Percentiles rank a stretch among this genome's conserved stretches.
These are phyloP conservation scores for Ascochyta viciae-villosae DNA, from an alignment of 2,329 filamentous ascomycete genomes.

Conservation along the genomic window DNA sequence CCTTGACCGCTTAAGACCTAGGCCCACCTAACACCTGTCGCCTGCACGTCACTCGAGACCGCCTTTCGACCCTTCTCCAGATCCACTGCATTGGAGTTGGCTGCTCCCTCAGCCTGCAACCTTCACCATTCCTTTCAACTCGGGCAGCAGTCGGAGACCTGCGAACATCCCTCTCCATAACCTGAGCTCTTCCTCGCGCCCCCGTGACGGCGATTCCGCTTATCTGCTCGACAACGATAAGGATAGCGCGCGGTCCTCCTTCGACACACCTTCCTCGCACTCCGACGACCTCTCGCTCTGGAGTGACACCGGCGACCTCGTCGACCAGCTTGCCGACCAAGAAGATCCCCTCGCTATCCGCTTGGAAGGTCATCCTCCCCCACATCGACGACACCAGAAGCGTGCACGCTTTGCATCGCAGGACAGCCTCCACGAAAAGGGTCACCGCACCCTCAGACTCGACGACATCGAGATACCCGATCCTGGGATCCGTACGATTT, in stretches of 20 bases:
- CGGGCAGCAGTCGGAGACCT: conserved; percentile 69
- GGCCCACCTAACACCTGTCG: conserved; percentile 38
- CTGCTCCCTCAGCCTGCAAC: conserved; percentile 65
- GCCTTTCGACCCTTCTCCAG: conserved; percentile 32
- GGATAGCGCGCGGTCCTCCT: conserved; percentile 61
- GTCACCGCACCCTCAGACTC: conserved; percentile 57
- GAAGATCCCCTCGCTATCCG: conserved; percentile 81
- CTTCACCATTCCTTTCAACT: conserved; percentile 83
- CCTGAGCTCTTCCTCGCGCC: conserved; percentile 60
- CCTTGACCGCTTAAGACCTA: conserved; percentile 41
- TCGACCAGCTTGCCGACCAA: conserved; percentile 84
- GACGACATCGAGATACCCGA: conserved; percentile 85
- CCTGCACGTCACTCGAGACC: conserved; percentile 36
- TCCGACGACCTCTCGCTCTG: conserved; percentile 81
- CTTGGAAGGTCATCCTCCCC: conserved; percentile 69
- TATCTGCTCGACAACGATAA: conserved; percentile 55
- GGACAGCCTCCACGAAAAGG: conserved; percentile 53
- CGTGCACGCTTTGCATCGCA: conserved; percentile 72
- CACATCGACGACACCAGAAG: conserved; percentile 60
- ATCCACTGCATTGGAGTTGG: conserved; percentile 40
- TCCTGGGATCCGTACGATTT: conserved; percentile 68
- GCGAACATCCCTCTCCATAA: conserved; percentile 89
- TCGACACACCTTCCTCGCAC: conserved; percentile 61
- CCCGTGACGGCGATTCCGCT: conserved; percentile 49
- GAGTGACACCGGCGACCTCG: conserved; percentile 94